These are phyloP conservation scores for Lithohypha guttulata DNA, from an alignment of 2,329 filamentous ascomycete genomes.

Conservation along the genomic window DNA sequence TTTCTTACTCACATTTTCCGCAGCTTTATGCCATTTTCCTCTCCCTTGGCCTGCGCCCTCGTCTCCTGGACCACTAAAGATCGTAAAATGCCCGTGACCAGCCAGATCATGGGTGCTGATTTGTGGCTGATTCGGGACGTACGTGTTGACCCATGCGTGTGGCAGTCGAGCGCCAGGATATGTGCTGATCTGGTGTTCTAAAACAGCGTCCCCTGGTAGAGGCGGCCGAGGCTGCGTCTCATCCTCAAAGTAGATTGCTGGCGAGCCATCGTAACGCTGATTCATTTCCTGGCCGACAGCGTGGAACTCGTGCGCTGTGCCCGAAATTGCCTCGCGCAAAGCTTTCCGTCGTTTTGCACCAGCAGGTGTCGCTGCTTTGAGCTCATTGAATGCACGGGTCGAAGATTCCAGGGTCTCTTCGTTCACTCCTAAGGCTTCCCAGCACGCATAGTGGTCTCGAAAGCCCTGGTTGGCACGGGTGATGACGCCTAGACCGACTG, in stretches of 20 bases:
- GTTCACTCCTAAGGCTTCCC: slow-evolving; percentile 37
- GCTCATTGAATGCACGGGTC: slow-evolving; percentile 30
- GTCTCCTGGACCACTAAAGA: slow-evolving; percentile 48
- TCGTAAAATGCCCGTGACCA: slow-evolving; percentile 42
- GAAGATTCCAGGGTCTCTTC: slow-evolving; percentile 32
- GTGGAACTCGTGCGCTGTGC: slow-evolving; percentile 41
- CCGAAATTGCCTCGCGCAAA: slow-evolving; percentile 34
- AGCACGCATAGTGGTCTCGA: slow-evolving; percentile 40
- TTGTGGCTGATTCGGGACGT: slow-evolving; percentile 30
- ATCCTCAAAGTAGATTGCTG: slow-evolving; percentile 37
- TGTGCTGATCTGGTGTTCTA: slow-evolving; percentile 39
- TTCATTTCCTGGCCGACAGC: slow-evolving; percentile 51
- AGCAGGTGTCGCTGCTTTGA: slow-evolving; percentile 29
- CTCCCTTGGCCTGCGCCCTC: slow-evolving; percentile 27
- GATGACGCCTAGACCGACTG: slow-evolving; percentile 37
- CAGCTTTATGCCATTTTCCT: slow-evolving; percentile 41
- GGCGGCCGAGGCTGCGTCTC: slow-evolving; percentile 25
- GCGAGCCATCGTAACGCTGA: slow-evolving; percentile 40
- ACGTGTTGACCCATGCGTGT: slow-evolving; percentile 51
- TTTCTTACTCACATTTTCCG: slow-evolving; percentile 27
- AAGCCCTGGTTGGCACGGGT: slow-evolving; percentile 48
- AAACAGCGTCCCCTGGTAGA: slow-evolving; percentile 31
- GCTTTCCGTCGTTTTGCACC: slow-evolving; percentile 31
- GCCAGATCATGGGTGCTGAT: slow-evolving; percentile 51
- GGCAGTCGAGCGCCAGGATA: slow-evolving; percentile 51